Evolutionary conservation across 139 green algal genomes (phyloP).

Genomic region (Chlamydomonas asymmetrica): DNA sequence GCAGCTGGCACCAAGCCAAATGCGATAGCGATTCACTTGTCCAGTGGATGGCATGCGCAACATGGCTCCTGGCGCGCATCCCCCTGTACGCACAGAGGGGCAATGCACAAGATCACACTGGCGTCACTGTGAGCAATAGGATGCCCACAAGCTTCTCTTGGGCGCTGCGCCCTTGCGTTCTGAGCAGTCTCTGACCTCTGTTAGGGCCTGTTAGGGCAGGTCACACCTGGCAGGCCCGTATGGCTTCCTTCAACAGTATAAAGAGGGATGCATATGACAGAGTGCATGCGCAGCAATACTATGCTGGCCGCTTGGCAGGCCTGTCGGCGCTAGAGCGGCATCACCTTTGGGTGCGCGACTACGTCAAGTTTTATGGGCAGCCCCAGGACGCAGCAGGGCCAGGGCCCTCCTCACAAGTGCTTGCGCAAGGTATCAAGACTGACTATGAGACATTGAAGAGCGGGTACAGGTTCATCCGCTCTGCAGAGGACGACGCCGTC

Average conservation of each 20-base stretch:
- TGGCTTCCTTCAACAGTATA: background rate
- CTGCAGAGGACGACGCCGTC: conserved; percentile 62
- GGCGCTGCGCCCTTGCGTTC: too few relatives aligned
- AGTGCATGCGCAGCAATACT: conserved; percentile 12
- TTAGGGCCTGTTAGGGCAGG: too few relatives aligned
- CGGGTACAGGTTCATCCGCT: conserved; percentile 69
- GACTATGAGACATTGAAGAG: conserved; percentile 60
- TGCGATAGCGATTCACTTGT: too few relatives aligned
- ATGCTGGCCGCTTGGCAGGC: conserved; percentile 31
- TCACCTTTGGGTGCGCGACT: conserved; percentile 54
- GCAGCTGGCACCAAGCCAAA: too few relatives aligned
- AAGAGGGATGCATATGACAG: background rate
- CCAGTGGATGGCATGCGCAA: too few relatives aligned
- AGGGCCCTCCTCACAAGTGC: background rate
- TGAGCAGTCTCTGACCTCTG: too few relatives aligned
- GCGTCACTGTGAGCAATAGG: too few relatives aligned
- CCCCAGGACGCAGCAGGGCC: background rate
- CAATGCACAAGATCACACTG: too few relatives aligned
- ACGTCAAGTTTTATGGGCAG: conserved; percentile 43
- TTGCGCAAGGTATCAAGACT: conserved; percentile 19
- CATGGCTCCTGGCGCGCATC: too few relatives aligned
- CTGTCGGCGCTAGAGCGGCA: conserved; percentile 68
- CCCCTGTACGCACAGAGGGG: too few relatives aligned
- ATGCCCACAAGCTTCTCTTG: too few relatives aligned
- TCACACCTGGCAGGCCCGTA: too few relatives aligned